These are phyloP conservation scores for Penicillium bovifimosum DNA, from an alignment of 495 filamentous ascomycete species.

Conservation along the genomic window DNA sequence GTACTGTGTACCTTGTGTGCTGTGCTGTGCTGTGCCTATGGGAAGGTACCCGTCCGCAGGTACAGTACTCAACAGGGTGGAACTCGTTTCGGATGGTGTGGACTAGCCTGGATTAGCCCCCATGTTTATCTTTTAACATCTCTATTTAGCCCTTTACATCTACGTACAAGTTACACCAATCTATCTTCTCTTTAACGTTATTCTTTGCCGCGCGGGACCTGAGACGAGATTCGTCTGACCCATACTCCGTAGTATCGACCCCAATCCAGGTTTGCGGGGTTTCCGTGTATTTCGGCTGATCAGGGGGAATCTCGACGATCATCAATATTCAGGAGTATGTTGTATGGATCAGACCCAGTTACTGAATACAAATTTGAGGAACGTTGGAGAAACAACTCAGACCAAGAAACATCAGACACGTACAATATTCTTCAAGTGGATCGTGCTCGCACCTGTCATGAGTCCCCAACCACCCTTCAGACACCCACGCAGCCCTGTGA, in stretches of 20 bases:
- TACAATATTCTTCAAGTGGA: constrained; percentile 2
- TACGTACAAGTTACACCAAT: not conserved
- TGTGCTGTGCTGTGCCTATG: not conserved
- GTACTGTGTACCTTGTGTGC: not conserved
- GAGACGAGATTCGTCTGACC: constrained; percentile 7
- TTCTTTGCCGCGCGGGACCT: constrained; percentile 15
- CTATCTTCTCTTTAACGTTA: constrained; percentile 3
- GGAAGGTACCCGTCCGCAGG: constrained; percentile 4
- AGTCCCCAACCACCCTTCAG: constrained; percentile 7
- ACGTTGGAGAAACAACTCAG: not conserved
- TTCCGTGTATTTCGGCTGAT: not conserved
- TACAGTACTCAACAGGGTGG: not conserved
- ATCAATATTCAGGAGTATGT: not conserved
- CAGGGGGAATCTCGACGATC: constrained; percentile 2
- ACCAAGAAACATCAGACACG: not conserved
- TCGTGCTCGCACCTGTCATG: constrained; percentile 8
- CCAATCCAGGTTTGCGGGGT: constrained; percentile 2
- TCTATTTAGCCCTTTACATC: not conserved
- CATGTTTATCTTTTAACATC: not conserved
- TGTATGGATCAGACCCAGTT: not conserved
- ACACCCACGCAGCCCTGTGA: constrained; percentile 22
- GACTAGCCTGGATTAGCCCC: constrained; percentile 2
- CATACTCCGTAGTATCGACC: not conserved
- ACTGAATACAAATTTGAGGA: not conserved
- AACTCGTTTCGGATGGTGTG: not conserved